Evolutionary conservation across 257 asterid species (phyloP), one percentile per base, ranked within the genome.

Genomic region (Penstemon barbatus): DNA sequence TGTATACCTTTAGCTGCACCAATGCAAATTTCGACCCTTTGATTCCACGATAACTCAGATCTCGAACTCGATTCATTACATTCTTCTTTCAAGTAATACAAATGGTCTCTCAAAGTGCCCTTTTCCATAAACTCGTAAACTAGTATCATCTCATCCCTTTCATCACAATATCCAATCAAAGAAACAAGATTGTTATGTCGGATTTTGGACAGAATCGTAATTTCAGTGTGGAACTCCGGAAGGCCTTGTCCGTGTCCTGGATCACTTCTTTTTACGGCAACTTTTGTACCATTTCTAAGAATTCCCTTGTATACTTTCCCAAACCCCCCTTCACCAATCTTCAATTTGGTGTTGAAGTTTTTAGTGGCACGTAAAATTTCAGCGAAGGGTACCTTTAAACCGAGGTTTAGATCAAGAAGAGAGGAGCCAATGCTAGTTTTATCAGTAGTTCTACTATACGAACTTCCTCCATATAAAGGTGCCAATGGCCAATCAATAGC

Each of bases 121-220:
- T 78, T 85, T 74, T 82, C 88, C 91, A 87, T 81, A 78, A 83
- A 85, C 74, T 85, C 91, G 6, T 85, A 83, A 3, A 87, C 84
- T 0, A 87, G 80, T 8, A 85, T 75, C 95, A 87, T 83, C 73
- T 85, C 91, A 0, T 77, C 48, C 69, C 64, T 40, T 49, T 85
- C 89, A 7, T 83, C 79, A 39, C 95, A 87, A 49, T 83, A 87
- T 0, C 95, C 95, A 6, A 87, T 78, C 80, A 87, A 37, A 0
- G 91, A 83, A 45, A 87, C 95, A 1, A 87, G 82, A 71, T 85
- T 87, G 0, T 75, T 83, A 70, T 85, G 89, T 3, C 83, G 85
- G 13, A 87, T 83, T 39, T 76, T 81, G 65, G 95, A 85, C 18
- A 85, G 45, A 42, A 87, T 41, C 70, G 25, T 70, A 54, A 87